phyloP scores from a whole-genome alignment of 805 yeast genomes.

The Metschnikowia lachancei region DNA sequence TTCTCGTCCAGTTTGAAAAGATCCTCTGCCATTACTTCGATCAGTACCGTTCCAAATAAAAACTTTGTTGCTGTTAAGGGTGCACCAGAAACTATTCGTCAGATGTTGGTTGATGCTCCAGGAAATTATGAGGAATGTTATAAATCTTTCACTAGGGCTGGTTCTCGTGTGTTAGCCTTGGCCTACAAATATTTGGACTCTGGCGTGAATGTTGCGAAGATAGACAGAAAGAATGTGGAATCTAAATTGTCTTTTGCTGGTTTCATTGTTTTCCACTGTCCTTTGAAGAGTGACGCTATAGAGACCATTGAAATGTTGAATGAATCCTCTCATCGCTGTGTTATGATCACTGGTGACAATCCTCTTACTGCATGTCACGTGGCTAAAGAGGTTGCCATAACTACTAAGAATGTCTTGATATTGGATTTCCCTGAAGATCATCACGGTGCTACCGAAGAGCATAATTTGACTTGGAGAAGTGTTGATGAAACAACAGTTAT shows the following conservation, averaged over 20 bases:
- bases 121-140: constrained; percentile 77
- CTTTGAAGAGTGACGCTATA: constrained; percentile 89
- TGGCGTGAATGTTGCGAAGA: constrained; percentile 47
- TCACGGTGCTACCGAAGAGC: constrained; percentile 44
- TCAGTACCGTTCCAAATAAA: constrained; percentile 44
- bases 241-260: constrained; percentile 77
- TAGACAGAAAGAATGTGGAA: constrained; percentile 78
- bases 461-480: constrained; percentile 77
- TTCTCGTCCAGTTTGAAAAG: constrained; percentile 94
- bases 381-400: constrained; percentile 87
- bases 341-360: constrained; percentile 99
- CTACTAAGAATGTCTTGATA: constrained; percentile 78
- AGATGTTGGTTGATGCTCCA: constrained; percentile 71
- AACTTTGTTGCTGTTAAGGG: constrained; percentile 88
- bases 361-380: constrained; percentile 98
- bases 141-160: constrained; percentile 89
- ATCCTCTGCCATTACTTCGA: constrained; percentile 77
- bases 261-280: constrained; percentile 95
- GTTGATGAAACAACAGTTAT: constrained; percentile 71
- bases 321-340: constrained; percentile 90
- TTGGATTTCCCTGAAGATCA: constrained; percentile 80
- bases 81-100: constrained; percentile 93
- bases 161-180: constrained; percentile 94
- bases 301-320: constrained; percentile 89
- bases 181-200: constrained; percentile 74